Base-by-base conservation (phyloP, 1,139 yeast species). In the Pichia sp. region DNA sequence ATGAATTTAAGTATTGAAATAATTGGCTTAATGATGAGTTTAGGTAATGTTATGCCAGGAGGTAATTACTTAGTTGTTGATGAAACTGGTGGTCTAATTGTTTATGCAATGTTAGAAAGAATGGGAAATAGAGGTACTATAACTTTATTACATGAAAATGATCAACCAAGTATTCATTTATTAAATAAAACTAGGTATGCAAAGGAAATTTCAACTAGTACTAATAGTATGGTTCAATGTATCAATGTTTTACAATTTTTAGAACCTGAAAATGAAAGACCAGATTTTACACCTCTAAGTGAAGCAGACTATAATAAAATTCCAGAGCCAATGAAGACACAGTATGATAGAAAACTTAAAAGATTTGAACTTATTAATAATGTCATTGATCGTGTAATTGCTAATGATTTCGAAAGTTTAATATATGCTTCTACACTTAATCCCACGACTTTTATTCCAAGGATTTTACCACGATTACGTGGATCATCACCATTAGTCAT, bases 401-500 rank as follows among this genome's bases (percentile, higher is more conserved):
- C 62, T 6, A 77, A 78, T 7, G 71, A 76, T 41, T 90, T 84
- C 60, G 97, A 92, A 63, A 96, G 82, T 0, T 69, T 89, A 33
- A 66, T 92, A 2, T 71, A 83, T 6, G 89, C 85, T 1, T 74
- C 92, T 0, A 80, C 95, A 0, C 70, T 92, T 47, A 78, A 83
- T 52, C 74, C 86, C 43, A 76, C 87, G 1, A 71, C 83, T 0
- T 65, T 87, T 34, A 66, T 90, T 25, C 81, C 86, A 2, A 67
- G 66, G 39, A 67, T 89, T 4, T 63, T 90, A 11, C 81, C 80
- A 4, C 71, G 74, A 27, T 65, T 89, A n/a, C 86, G 83, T 9
- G 97, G 97, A 1, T 85, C 96, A 0, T 74, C 96, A 46, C 94
- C 97, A 0, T 65, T 92, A 10, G 95, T 86, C 3, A 71, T 90